phyloP scores from a whole-genome alignment of 306 rosid genomes.

The Chamaecrista fasciculata region DNA sequence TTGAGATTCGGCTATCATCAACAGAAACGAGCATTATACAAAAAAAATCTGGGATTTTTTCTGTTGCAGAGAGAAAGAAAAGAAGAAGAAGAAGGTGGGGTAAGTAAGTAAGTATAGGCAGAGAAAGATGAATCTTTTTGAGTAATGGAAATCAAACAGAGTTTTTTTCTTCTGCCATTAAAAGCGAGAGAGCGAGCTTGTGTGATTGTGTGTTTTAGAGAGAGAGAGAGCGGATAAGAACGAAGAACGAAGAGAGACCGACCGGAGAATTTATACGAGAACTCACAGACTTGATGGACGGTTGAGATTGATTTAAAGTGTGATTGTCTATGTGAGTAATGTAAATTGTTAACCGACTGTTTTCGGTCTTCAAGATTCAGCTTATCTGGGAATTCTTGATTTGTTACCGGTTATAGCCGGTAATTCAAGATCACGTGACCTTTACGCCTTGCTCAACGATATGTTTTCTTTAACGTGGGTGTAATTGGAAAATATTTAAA shows the following conservation, averaged over 20 bases:
- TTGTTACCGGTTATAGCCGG: background rate
- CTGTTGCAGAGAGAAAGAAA: background rate
- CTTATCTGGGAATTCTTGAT: too few relatives aligned
- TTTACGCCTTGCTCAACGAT: too few relatives aligned
- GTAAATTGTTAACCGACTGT: background rate
- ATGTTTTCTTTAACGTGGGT: background rate
- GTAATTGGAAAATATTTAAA: background rate
- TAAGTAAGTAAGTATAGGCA: conserved; percentile 34
- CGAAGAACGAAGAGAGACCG: conserved; percentile 26
- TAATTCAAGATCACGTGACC: conserved; percentile 5
- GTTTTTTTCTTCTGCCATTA: too few relatives aligned
- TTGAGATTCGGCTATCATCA: conserved; percentile 45
- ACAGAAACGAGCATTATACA: conserved; percentile 51
- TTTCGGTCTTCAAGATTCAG: background rate
- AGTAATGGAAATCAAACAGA: conserved; percentile 29
- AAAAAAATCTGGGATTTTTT: background rate
- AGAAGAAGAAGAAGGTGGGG: background rate
- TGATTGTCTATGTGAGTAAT: background rate
- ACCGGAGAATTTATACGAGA: conserved; percentile 26
- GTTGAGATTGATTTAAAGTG: conserved; percentile 17
- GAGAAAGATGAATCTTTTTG: conserved; percentile 37
- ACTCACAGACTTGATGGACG: conserved; percentile 27
- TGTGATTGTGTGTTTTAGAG: background rate
- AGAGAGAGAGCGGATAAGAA: conserved; percentile 51
- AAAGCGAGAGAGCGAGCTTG: conserved; percentile 13